phyloP scores from a whole-genome alignment of 2,329 filamentous ascomycete species.

The Aspergillus persii region DNA sequence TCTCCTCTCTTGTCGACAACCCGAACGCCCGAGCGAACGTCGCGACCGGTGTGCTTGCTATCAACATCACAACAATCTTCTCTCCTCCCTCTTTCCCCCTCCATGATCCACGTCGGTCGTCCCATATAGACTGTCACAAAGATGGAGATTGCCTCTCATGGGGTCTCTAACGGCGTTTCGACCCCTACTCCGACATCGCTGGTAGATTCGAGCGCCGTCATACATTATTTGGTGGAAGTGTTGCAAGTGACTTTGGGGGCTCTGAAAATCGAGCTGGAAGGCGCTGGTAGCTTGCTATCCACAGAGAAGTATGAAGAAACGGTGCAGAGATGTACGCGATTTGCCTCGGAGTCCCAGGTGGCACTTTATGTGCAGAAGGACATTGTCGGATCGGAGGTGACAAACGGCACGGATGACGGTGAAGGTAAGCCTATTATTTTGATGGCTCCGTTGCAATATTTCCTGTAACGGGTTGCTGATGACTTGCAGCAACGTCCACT shows the following conservation, averaged over 20 bases:
- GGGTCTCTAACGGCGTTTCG: slow-evolving; percentile 35
- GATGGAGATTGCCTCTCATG: slow-evolving; percentile 41
- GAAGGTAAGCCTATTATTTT: slow-evolving; percentile 37
- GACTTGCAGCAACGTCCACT: slow-evolving; percentile 25
- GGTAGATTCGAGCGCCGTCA: slow-evolving; percentile 65
- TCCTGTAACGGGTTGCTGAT: neutral
- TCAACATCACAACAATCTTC: slow-evolving; percentile 7
- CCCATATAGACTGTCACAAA: slow-evolving; percentile 25
- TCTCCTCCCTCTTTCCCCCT: slow-evolving; percentile 10
- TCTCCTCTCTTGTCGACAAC: neutral
- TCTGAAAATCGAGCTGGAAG: slow-evolving; percentile 73
- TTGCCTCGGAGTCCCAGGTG: slow-evolving; percentile 82
- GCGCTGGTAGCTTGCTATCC: slow-evolving; percentile 78
- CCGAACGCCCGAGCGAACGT: slow-evolving; percentile 1
- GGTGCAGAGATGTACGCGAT: slow-evolving; percentile 79
- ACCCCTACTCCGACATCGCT: slow-evolving; percentile 30
- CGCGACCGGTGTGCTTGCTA: slow-evolving; percentile 11
- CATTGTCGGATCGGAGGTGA: slow-evolving; percentile 54
- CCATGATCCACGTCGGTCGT: slow-evolving; percentile 30
- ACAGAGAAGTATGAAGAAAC: slow-evolving; percentile 72
- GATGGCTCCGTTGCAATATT: neutral
- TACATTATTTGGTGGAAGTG: slow-evolving; percentile 70
- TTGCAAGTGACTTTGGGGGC: slow-evolving; percentile 73
- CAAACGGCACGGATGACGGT: slow-evolving; percentile 36
- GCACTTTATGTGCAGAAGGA: slow-evolving; percentile 89